phyloP scores from a whole-genome alignment of 139 green algal species.

The Coccomyxa sp. region DNA sequence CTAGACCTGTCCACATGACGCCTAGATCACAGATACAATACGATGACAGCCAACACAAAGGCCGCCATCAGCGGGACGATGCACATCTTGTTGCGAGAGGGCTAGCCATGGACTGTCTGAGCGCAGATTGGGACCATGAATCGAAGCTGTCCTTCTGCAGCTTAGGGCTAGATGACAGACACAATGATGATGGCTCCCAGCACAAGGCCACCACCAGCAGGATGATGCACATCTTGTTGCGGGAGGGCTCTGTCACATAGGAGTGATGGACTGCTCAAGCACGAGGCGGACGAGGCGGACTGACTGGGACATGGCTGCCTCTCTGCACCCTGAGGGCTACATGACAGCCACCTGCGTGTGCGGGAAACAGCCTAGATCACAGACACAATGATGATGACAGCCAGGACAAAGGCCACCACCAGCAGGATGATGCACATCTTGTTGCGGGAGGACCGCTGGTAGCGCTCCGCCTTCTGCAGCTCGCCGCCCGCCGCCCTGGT shows the following conservation, averaged over 20 bases:
- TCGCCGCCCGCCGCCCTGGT: conserved; percentile 38
- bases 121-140: too few relatives aligned
- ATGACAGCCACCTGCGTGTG: too few relatives aligned
- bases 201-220: conserved; percentile 26
- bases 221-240: conserved; percentile 44
- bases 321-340: too few relatives aligned
- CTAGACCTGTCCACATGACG: too few relatives aligned
- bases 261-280: too few relatives aligned
- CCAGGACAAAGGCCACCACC: conserved; percentile 27
- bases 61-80: conserved; percentile 33
- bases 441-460: conserved; percentile 38
- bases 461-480: conserved; percentile 43
- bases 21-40: conserved; percentile 28
- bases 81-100: conserved; percentile 35
- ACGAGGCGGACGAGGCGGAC: too few relatives aligned
- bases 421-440: conserved; percentile 45
- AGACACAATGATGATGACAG: conserved; percentile 39
- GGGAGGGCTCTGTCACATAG: too few relatives aligned
- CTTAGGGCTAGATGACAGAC: conserved; percentile 5
- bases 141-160: too few relatives aligned
- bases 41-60: conserved; percentile 33
- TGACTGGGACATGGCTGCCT: too few relatives aligned
- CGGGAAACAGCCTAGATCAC: background rate
- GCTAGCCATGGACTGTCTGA: too few relatives aligned
- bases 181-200: conserved; percentile 41